A percentile compares a stretch with the other conserved stretches of the same genome.
Conservation (phyloP, 2,329 filamentous ascomycete species). For the Pseudocercospora fuligena region DNA sequence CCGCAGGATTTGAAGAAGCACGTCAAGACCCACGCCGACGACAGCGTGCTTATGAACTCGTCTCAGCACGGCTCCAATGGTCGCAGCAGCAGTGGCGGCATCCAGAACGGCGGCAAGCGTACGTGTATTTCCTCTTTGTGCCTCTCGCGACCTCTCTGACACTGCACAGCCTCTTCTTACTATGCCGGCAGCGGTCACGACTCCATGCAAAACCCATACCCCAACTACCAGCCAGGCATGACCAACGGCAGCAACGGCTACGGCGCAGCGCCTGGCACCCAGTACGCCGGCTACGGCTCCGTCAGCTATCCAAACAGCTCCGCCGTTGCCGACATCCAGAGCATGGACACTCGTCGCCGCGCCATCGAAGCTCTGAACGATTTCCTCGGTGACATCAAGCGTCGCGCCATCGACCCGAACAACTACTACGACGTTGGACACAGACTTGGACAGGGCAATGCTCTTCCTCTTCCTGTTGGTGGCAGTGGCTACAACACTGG, state of each 20-base stretch:
- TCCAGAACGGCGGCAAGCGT: conserved; percentile 45
- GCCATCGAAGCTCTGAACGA: conserved; percentile 84
- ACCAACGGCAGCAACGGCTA: conserved; percentile 34
- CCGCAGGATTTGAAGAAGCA: conserved; percentile 99
- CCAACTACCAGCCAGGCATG: conserved; percentile 39
- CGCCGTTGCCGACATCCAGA: conserved; percentile 42
- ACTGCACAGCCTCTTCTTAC: conserved; percentile 33
- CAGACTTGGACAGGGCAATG: conserved; percentile 72
- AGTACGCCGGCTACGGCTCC: conserved; percentile 45
- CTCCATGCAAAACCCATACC: conserved; percentile 39
- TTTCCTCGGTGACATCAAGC: conserved; percentile 92
- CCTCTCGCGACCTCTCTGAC: conserved; percentile 19
- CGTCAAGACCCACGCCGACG: conserved; percentile 97
- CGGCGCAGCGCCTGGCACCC: conserved; percentile 34
- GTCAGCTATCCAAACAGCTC: conserved; percentile 54
- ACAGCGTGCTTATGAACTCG: conserved; percentile 75
- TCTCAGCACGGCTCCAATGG: conserved; percentile 57
- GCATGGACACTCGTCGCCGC: conserved; percentile 76
- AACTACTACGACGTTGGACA: conserved; percentile 93
- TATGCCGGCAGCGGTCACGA: conserved; percentile 40
- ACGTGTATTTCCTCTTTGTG: conserved; percentile 43
- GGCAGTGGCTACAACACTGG: conserved; percentile 46
- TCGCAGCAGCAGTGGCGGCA: conserved; percentile 35
- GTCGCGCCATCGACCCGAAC: conserved; percentile 82
- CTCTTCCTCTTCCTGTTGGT: conserved; percentile 50